These are phyloP conservation scores for Gentiana straminea DNA, from an alignment of 257 asterid species.

Conservation along the genomic window DNA sequence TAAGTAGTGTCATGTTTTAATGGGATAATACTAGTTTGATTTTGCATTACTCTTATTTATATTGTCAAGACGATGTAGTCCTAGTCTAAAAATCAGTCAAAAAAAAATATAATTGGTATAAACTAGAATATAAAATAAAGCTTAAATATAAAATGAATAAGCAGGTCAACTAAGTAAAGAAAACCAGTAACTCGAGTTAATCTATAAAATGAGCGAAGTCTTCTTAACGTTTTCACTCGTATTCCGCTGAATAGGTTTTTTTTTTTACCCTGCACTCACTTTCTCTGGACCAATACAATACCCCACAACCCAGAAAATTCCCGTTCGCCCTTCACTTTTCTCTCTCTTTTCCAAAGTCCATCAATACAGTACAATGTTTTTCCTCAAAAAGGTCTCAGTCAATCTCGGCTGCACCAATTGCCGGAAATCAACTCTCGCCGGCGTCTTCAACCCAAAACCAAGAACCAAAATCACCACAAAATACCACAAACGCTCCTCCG, in stretches of 20 bases:
- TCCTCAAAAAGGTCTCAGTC: constrained; percentile 32
- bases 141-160: no score
- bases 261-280: constrained; percentile 1
- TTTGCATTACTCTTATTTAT: no score
- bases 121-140: no score
- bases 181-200: not conserved
- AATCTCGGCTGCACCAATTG: constrained; percentile 63
- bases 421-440: constrained; percentile 39
- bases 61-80: no score
- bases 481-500: not conserved
- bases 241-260: no score
- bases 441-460: constrained; percentile 49
- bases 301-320: not conserved
- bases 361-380: constrained; percentile 27
- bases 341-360: constrained; percentile 27
- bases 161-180: no score
- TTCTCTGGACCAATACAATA: not conserved
- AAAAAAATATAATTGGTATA: no score
- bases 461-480: constrained; percentile 8
- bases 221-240: no score
- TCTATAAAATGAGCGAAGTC: not conserved
- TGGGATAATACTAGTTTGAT: no score
- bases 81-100: no score
- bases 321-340: not conserved
- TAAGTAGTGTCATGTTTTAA: no score